A percentile compares a stretch with the other conserved stretches of the same genome.
phyloP scores from a whole-genome alignment of 257 asterid genomes.

The Solanum tacnaense region DNA sequence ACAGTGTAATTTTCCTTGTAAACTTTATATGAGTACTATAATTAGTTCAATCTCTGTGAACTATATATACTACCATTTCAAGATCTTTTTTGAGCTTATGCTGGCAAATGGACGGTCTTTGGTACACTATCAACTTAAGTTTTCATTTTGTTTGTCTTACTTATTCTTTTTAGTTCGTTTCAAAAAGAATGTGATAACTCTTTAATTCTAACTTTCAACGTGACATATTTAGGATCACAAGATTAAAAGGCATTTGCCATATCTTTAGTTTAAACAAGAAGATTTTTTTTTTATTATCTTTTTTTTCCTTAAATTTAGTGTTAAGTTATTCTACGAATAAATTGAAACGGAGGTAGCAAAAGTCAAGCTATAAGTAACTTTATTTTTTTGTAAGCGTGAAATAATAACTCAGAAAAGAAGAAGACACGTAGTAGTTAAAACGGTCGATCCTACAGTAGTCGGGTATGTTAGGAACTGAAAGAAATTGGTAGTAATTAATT shows the following conservation, averaged over 20 bases:
- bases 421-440: neutral
- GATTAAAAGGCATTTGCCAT: too few relatives aligned
- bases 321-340: too few relatives aligned
- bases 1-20: conserved; percentile 17
- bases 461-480: neutral
- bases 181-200: too few relatives aligned
- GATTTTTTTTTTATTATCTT: too few relatives aligned
- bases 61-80: neutral
- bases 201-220: too few relatives aligned
- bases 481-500: neutral
- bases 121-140: neutral
- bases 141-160: neutral
- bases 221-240: too few relatives aligned
- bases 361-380: neutral
- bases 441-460: neutral
- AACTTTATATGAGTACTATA: neutral
- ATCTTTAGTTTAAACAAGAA: too few relatives aligned
- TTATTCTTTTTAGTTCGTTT: neutral
- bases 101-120: neutral
- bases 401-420: too few relatives aligned
- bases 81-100: neutral
- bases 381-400: neutral
- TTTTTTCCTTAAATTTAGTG: too few relatives aligned
- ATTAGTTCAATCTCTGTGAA: neutral
- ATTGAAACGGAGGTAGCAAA: too few relatives aligned